Evolutionary conservation across 805 yeast species (phyloP), one percentile per base, ranked within the genome.

Genomic region (Tetrapisispora fleetii): DNA sequence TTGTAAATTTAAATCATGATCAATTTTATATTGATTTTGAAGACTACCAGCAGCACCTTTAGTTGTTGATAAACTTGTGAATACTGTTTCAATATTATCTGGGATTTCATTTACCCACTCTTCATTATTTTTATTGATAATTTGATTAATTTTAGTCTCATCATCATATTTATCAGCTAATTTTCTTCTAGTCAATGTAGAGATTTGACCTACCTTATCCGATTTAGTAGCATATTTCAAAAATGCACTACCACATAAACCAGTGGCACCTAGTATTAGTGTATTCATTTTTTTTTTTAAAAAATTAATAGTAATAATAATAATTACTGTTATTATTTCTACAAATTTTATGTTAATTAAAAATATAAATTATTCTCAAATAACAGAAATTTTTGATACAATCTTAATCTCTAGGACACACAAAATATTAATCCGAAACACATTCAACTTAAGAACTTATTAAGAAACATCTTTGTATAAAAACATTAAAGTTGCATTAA

Each of bases 21-120:
- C 96, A 55, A 89, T 80, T 56, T 74, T 72, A 54, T 75, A 72
- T 66, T 85, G 93, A 24, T 78, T 75, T 22, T 77, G 85, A n/a
- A 79, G 67, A 1, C 84, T 73, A 17, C 95, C 95, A 4, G 88
- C 95, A 30, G 67, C 73, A 2, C 76, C 81, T 46, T 76, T 74
- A 1, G 95, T 86, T 7, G 95, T 84, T 7, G 90, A 95, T 54
- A 89, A 75, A 0, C 81, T 80, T 2, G 86, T 77, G 54, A 84
- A 77, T 48, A 82, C 69, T 3, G 70, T 67, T 28, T 75, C 71
- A 11, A 72, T 58, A 3, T 54, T 57, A 22, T 67, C 60, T 32
- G 52, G 57, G 53, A 76, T 66, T 13, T 70, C 47, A 4, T 58
- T 60, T 2, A 65, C 63, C 90, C 93, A 85, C 38, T 72, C 69